Conservation (phyloP, 2,329 filamentous ascomycete genomes). For the Colletotrichum neosansevieriae region DNA sequence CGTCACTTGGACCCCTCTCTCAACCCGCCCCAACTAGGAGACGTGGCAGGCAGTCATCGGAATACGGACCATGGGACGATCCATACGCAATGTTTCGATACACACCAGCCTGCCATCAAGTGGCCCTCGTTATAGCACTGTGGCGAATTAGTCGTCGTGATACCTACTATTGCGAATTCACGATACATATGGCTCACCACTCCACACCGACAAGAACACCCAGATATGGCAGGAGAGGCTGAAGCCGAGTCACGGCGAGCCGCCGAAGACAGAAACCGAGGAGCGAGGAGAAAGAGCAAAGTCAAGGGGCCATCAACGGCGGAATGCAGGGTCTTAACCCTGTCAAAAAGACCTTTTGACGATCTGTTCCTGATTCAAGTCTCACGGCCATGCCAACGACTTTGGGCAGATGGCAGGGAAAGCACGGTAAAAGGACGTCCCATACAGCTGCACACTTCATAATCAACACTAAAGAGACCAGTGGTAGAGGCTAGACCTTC, state of each 20-base stretch:
- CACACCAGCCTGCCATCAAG: not conserved
- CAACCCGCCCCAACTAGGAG: conserved; percentile 2
- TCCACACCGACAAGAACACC: conserved; percentile 16
- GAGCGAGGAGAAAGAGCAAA: not conserved
- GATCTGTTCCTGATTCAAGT: conserved; percentile 37
- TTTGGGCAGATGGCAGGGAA: conserved; percentile 20
- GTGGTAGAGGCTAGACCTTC: conserved; percentile 38
- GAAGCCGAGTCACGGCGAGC: not conserved
- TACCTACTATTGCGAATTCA: not conserved
- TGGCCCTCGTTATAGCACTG: not conserved
- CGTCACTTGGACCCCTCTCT: conserved; percentile 6
- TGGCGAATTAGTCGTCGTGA: conserved; percentile 17
- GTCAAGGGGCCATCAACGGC: conserved; percentile 11
- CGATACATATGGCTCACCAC: conserved; percentile 9
- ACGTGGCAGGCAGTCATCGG: conserved; percentile 1
- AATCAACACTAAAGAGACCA: conserved; percentile 17
- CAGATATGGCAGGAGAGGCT: conserved; percentile 5
- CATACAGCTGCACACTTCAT: conserved; percentile 38
- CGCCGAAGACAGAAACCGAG: conserved; percentile 10
- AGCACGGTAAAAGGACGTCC: conserved; percentile 25
- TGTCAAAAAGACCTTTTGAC: conserved; percentile 17
- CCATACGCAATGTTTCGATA: conserved; percentile 16
- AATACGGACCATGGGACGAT: conserved; percentile 12
- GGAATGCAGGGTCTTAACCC: conserved; percentile 34
- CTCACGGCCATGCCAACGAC: conserved; percentile 16